phyloP scores from a whole-genome alignment of 495 filamentous ascomycete species.

The Aspergillus mulundensis region DNA sequence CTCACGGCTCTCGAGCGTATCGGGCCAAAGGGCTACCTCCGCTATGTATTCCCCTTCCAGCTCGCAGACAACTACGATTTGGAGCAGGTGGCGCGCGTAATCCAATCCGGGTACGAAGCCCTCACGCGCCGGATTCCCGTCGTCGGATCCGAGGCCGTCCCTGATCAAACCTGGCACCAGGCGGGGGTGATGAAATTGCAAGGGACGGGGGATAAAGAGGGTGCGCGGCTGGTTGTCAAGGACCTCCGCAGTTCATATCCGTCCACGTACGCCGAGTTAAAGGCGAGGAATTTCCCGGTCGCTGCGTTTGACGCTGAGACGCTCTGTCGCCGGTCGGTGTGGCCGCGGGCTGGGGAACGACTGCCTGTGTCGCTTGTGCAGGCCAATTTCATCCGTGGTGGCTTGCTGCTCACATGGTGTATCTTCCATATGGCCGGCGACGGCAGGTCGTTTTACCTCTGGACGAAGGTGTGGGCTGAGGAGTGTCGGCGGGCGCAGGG shows the following conservation, averaged over 20 bases:
- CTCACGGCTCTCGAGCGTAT: slow-evolving; percentile 32
- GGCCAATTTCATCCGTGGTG: slow-evolving; percentile 36
- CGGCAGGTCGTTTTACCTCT: slow-evolving; percentile 26
- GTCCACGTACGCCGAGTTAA: slow-evolving; percentile 26
- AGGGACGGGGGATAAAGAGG: slow-evolving; percentile 10
- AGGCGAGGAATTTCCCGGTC: slow-evolving; percentile 28
- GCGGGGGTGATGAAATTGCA: slow-evolving; percentile 28
- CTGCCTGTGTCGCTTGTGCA: slow-evolving; percentile 28
- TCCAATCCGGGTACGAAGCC: slow-evolving; percentile 25
- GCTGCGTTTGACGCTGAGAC: slow-evolving; percentile 27
- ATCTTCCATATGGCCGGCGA: slow-evolving; percentile 34
- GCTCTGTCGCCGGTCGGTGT: slow-evolving; percentile 27
- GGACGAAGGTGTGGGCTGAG: slow-evolving; percentile 35
- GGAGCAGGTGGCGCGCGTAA: slow-evolving; percentile 20
- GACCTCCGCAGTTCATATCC: slow-evolving; percentile 27
- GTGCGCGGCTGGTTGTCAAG: slow-evolving; percentile 18
- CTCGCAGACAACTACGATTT: slow-evolving; percentile 22
- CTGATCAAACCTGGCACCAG: slow-evolving; percentile 23
- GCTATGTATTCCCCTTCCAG: slow-evolving; percentile 29
- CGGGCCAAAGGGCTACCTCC: slow-evolving; percentile 33
- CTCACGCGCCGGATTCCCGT: slow-evolving; percentile 25
- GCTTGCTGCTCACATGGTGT: slow-evolving; percentile 23
- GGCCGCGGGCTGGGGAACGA: slow-evolving; percentile 26
- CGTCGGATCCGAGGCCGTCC: slow-evolving; percentile 29
- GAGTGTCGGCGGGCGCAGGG: slow-evolving; percentile 31